phyloP scores from a whole-genome alignment of 768 basidiomycete species.

The Lyophyllum shimeji region DNA sequence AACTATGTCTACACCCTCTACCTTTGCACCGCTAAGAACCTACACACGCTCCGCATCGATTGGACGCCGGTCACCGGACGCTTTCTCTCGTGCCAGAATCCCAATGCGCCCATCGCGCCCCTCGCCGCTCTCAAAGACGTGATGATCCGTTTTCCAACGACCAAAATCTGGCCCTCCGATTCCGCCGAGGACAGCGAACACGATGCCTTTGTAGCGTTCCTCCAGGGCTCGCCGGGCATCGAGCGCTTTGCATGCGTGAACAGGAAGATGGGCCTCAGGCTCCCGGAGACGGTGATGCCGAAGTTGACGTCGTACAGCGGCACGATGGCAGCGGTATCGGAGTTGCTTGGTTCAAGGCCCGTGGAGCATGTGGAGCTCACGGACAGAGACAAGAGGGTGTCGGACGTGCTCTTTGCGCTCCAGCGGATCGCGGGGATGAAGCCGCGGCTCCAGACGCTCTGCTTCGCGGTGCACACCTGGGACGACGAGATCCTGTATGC shows the following conservation, averaged over 20 bases:
- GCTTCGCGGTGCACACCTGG: conserved; percentile 40
- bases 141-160: conserved; percentile 20
- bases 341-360: conserved; percentile 12
- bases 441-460: conserved; percentile 20
- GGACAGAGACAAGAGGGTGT: conserved; percentile 17
- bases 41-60: conserved; percentile 44
- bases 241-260: conserved; percentile 14
- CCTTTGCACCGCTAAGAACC: conserved; percentile 34
- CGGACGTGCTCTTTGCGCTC: conserved; percentile 18
- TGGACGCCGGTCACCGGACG: conserved; percentile 34
- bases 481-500: conserved; percentile 47
- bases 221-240: conserved; percentile 13
- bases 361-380: conserved; percentile 19
- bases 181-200: conserved; percentile 4
- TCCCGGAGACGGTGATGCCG: conserved; percentile 15
- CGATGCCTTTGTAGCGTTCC: conserved; percentile 19
- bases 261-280: conserved; percentile 12
- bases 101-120: conserved; percentile 16
- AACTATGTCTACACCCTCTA: conserved; percentile 20
- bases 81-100: conserved; percentile 27
- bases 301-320: conserved; percentile 16
- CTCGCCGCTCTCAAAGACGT: conserved; percentile 18
- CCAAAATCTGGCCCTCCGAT: conserved; percentile 18
- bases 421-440: conserved; percentile 23
- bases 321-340: conserved; percentile 11